phyloP scores from a whole-genome alignment of 129 eudicot genomes.

The carrot (Daucus carota) region DH1_v3.0 NC_030383.2:15928001-15928500 shows the following conservation, averaged over 20 bases:
- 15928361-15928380: neutral
- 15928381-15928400: neutral
- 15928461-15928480: neutral
- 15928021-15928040: slow-evolving; percentile 58
- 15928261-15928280: neutral
- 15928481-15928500: neutral
- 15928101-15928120: neutral
- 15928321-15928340: neutral
- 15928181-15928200: neutral
- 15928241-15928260: neutral
- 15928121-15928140: neutral
- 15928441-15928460: neutral
- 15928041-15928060: slow-evolving; percentile 73
- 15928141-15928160: neutral
- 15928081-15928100: neutral
- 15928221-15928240: neutral
- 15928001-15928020: slow-evolving; percentile 65
- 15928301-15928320: neutral
- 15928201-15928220: neutral
- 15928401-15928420: neutral
- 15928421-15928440: neutral
- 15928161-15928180: neutral
- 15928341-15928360: neutral
- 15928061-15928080: slow-evolving; percentile 41
- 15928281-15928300: neutral